Evolutionary conservation across 495 filamentous ascomycete species (phyloP), one percentile per base, ranked within the genome.

Genomic region (Lasiosphaeris hirsuta): DNA sequence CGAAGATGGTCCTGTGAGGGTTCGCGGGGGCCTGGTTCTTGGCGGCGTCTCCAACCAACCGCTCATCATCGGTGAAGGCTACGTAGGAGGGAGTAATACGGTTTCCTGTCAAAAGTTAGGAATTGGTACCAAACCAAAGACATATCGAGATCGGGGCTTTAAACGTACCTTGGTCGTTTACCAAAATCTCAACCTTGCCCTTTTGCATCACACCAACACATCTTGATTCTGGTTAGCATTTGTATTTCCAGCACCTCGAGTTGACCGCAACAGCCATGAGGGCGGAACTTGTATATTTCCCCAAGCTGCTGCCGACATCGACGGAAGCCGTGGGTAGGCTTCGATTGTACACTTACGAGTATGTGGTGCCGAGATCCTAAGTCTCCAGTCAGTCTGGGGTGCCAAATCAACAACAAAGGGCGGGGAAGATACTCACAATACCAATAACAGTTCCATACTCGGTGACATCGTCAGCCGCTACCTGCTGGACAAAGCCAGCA

Each of bases 21-120:
- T 99, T 97, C 57, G 90, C 81, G 54, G 95, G 89, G 69, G 91
- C 96, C 83, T 97, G 95, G 80, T 99, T 97, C 89, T 99, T 99
- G 56, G 95, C 95, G 62, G 95, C 93, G 77, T 97, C 95, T 83
- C 95, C 95, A 61, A 99, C 91, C 50, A 99, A 80, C 64, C 95
- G 85, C 74, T 97, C 95, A 61, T 97, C 94, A 67, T 97, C 93
- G 72, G 90, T 99, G 73, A 93, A 99, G 66, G 95, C 95, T 63
- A 99, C 95, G 75, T 96, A 99, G 51, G 92, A 97, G 34, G 94
- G 94, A 60, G 93, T 98, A 62, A 98, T 97, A 78, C 93, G 90
- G 86, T 98, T 94, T 85, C 93, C 93, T 69, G 61, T 35, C 0
- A 3, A 14, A 10, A 18, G 63, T 63, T n/a, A 66, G 60, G 43